phyloP scores from a whole-genome alignment of 2,329 filamentous ascomycete genomes.

The Scytalidium lignicola region DNA sequence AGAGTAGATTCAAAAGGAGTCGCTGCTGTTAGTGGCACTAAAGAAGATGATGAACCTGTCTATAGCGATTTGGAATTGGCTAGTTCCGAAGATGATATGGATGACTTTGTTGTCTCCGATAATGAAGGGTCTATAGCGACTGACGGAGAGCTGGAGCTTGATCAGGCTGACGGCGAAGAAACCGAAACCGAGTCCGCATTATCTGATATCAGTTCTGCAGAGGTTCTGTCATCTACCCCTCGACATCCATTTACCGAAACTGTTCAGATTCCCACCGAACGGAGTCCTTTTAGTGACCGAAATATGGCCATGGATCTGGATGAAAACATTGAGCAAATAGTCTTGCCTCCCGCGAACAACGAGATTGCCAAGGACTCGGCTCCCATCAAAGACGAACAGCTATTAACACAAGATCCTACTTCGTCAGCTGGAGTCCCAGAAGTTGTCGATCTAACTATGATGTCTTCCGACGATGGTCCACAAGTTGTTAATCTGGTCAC shows the following conservation, averaged over 20 bases:
- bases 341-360: neutral
- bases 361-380: neutral
- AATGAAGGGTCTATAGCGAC: slow-evolving; percentile 12
- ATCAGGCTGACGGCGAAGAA: slow-evolving; percentile 20
- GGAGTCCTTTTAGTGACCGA: neutral
- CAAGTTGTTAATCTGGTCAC: slow-evolving; percentile 10
- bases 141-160: slow-evolving; percentile 14
- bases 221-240: neutral
- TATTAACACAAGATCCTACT: neutral
- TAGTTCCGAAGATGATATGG: slow-evolving; percentile 38
- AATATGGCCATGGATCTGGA: neutral
- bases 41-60: slow-evolving; percentile 20
- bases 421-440: neutral
- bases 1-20: neutral
- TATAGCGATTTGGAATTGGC: slow-evolving; percentile 13
- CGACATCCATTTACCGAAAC: neutral
- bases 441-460: slow-evolving; percentile 16
- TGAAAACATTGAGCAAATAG: neutral
- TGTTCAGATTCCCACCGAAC: neutral
- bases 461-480: slow-evolving; percentile 14
- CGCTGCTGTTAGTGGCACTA: neutral
- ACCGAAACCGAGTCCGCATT: slow-evolving; percentile 11
- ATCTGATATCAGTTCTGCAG: slow-evolving; percentile 8
- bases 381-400: neutral
- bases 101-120: slow-evolving; percentile 44